A percentile compares a stretch with the other conserved stretches of the same genome.
Conservation (phyloP, 495 filamentous ascomycete genomes). For the Saxophila tyrrhenica region DNA sequence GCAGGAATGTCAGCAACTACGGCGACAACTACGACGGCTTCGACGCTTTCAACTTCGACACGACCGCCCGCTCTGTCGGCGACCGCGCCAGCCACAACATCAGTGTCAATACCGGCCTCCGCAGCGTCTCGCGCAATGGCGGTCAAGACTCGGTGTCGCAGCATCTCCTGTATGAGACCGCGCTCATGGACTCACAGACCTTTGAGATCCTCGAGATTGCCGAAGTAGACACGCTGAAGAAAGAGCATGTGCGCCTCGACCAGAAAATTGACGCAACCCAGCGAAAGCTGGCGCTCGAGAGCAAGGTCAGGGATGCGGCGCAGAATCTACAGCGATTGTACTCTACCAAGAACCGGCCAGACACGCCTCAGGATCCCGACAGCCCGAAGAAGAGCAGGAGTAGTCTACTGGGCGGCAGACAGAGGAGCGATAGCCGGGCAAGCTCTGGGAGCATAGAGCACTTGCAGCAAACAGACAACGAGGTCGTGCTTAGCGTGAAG, state of each 20-base stretch:
- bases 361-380: conserved; percentile 22
- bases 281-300: conserved; percentile 78
- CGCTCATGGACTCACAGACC: conserved; percentile 69
- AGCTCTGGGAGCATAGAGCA: conserved; percentile 23
- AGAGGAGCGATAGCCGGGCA: conserved; percentile 30
- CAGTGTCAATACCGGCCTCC: conserved; percentile 5
- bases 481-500: conserved; percentile 57
- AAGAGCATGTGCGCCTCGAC: conserved; percentile 56
- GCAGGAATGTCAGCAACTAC: neutral
- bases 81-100: conserved; percentile 14
- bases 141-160: conserved; percentile 50
- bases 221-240: conserved; percentile 84
- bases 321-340: conserved; percentile 72
- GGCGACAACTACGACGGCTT: neutral
- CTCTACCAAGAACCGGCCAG: conserved; percentile 32
- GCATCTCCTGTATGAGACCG: conserved; percentile 88
- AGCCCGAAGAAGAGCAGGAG: conserved; percentile 27
- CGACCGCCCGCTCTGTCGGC: neutral
- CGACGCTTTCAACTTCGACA: neutral
- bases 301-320: conserved; percentile 87
- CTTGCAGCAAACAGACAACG: conserved; percentile 56
- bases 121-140: neutral
- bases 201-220: conserved; percentile 82
- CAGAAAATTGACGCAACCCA: conserved; percentile 67
- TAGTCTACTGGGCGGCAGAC: conserved; percentile 20